Conservation (phyloP, 2,329 filamentous ascomycete genomes). For the Hypoxylon sp. region DNA sequence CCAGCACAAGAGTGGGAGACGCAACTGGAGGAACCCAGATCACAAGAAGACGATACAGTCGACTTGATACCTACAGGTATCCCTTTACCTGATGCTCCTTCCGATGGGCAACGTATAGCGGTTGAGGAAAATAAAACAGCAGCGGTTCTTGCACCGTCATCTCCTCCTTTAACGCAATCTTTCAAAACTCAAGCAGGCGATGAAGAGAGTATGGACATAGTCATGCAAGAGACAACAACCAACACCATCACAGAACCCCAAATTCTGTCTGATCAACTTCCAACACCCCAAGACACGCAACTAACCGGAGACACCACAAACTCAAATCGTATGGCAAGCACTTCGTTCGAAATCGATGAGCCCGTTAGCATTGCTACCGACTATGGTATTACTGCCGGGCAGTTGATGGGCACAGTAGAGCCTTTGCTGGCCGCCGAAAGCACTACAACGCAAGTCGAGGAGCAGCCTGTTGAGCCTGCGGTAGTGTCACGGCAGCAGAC, state of each 20-base stretch:
- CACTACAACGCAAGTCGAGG: neutral
- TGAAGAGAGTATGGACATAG: constrained; percentile 16
- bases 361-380: constrained; percentile 9
- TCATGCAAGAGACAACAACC: constrained; percentile 22
- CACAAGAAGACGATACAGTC: constrained; percentile 28
- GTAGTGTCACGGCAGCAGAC: neutral
- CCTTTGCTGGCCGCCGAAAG: neutral
- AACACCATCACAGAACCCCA: constrained; percentile 9
- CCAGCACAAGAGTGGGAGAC: neutral
- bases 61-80: constrained; percentile 24
- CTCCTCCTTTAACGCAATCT: constrained; percentile 39
- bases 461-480: neutral
- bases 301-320: constrained; percentile 4
- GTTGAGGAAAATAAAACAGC: constrained; percentile 14
- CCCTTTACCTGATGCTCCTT: constrained; percentile 35
- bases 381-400: constrained; percentile 5
- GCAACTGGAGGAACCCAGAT: constrained; percentile 4
- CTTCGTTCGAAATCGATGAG: constrained; percentile 26
- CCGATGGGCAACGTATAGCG: constrained; percentile 54
- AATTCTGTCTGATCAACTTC: constrained; percentile 30
- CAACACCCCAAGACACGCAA: constrained; percentile 40
- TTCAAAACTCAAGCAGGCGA: constrained; percentile 24
- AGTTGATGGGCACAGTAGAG: neutral
- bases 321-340: neutral
- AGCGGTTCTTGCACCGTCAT: constrained; percentile 24